Percentiles rank a stretch among this genome's conserved stretches.
phyloP scores from a whole-genome alignment of 306 rosid species.

The Dryas octopetala region DNA sequence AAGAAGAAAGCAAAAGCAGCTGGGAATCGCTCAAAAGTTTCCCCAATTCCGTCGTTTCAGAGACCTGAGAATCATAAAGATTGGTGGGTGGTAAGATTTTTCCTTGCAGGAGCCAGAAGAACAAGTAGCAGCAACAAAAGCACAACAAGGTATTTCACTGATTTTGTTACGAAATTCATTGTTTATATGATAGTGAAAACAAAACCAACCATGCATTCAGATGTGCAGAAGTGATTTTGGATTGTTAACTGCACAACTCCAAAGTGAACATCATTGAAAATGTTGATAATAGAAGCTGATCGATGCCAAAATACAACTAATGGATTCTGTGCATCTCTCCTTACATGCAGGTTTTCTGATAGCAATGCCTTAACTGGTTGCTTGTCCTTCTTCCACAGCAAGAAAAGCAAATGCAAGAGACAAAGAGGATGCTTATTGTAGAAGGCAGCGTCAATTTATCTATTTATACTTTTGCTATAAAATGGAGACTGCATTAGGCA shows the following conservation, averaged over 20 bases:
- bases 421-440: slow-evolving; percentile 24
- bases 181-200: neutral
- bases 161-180: slow-evolving; percentile 4
- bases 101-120: slow-evolving; percentile 18
- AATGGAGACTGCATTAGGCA: neutral
- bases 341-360: slow-evolving; percentile 37
- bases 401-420: slow-evolving; percentile 41
- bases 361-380: slow-evolving; percentile 45
- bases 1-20: slow-evolving; percentile 45
- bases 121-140: slow-evolving; percentile 24
- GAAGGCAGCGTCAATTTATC: neutral
- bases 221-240: too few relatives aligned
- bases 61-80: slow-evolving; percentile 30
- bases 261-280: too few relatives aligned
- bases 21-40: slow-evolving; percentile 36
- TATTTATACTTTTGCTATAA: neutral
- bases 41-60: slow-evolving; percentile 26
- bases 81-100: slow-evolving; percentile 29
- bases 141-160: slow-evolving; percentile 41
- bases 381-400: slow-evolving; percentile 44
- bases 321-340: neutral
- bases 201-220: too few relatives aligned
- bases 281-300: neutral
- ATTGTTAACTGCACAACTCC: too few relatives aligned
- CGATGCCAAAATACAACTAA: slow-evolving; percentile 3